phyloP scores from a whole-genome alignment of 306 rosid genomes.

The Quercus parvula region DNA sequence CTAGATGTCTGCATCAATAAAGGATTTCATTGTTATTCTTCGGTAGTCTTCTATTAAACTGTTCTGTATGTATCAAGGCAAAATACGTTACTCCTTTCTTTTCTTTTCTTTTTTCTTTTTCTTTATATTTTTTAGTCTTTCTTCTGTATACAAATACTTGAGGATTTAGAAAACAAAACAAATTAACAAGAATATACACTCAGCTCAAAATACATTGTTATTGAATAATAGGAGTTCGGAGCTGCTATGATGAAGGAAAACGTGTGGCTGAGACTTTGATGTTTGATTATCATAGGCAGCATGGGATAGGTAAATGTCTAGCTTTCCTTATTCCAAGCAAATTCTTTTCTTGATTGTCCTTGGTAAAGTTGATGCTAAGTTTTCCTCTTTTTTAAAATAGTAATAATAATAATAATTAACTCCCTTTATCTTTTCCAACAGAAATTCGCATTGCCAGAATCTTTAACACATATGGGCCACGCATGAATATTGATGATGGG shows the following conservation, averaged over 20 bases:
- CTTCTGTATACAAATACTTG: background rate
- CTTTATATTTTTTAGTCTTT: background rate
- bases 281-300: conserved; percentile 99
- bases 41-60: background rate
- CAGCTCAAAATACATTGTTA: conserved; percentile 13
- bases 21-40: background rate
- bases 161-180: background rate
- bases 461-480: conserved; percentile 98
- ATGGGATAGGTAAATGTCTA: conserved; percentile 63
- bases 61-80: background rate
- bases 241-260: conserved; percentile 98
- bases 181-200: conserved; percentile 11
- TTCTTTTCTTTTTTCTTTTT: no score
- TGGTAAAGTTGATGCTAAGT: conserved; percentile 3
- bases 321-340: background rate
- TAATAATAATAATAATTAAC: background rate
- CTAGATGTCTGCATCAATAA: background rate
- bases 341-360: conserved; percentile 8
- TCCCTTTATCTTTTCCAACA: conserved; percentile 21
- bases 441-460: conserved; percentile 95
- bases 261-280: conserved; percentile 98
- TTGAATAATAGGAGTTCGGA: conserved; percentile 72
- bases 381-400: background rate
- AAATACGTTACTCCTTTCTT: background rate
- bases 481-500: conserved; percentile 98